Conservation (phyloP, 2,329 filamentous ascomycete genomes). For the Colletotrichum aenigma region DNA sequence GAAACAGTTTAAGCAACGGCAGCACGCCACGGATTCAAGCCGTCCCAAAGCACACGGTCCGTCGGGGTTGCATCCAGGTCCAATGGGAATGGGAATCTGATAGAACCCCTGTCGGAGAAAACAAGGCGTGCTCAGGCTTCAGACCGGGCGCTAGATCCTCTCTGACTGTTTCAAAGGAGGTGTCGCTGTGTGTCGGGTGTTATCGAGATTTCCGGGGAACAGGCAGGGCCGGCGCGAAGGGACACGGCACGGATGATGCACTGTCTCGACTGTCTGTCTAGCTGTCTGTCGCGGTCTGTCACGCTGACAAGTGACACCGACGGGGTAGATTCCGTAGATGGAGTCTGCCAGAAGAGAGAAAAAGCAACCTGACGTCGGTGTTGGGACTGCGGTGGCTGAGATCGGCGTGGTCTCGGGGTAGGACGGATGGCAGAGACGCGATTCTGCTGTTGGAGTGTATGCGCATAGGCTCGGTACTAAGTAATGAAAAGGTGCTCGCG, state of each 20-base stretch:
- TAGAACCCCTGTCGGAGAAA: slow-evolving; percentile 6
- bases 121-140: slow-evolving; percentile 2
- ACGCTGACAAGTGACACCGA: neutral
- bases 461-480: neutral
- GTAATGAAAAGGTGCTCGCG: neutral
- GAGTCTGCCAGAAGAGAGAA: neutral
- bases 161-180: slow-evolving; percentile 18
- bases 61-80: neutral
- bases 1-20: slow-evolving; percentile 19
- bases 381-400: neutral
- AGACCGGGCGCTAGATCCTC: slow-evolving; percentile 8
- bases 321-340: neutral
- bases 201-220: slow-evolving; percentile 5
- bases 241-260: slow-evolving; percentile 14
- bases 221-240: slow-evolving; percentile 3
- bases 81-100: slow-evolving; percentile 5
- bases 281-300: neutral
- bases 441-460: neutral
- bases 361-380: neutral
- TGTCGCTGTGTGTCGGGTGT: slow-evolving; percentile 17
- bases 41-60: slow-evolving; percentile 6
- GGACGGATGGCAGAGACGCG: neutral
- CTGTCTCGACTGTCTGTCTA: neutral
- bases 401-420: neutral
- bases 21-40: neutral